Percentiles rank a stretch among this genome's conserved stretches.
These are phyloP conservation scores for Nematodospora valgi DNA, from an alignment of 805 yeast species.

Conservation along the genomic window DNA sequence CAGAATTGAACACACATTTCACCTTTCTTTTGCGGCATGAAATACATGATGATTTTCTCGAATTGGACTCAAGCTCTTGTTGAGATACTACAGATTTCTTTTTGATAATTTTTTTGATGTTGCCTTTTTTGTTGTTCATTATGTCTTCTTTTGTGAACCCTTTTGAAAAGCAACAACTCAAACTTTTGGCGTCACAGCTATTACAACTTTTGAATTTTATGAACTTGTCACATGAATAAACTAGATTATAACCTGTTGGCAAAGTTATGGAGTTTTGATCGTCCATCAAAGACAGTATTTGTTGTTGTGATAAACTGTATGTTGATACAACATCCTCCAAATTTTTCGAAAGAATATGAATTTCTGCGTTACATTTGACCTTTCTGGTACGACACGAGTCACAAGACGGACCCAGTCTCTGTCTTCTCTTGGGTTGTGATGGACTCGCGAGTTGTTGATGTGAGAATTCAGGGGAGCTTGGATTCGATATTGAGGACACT, in stretches of 20 bases:
- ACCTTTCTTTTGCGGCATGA: constrained; percentile 43
- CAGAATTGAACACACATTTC: constrained; percentile 34
- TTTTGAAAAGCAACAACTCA: constrained; percentile 54
- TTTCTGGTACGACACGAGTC: constrained; percentile 67
- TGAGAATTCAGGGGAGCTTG: constrained; percentile 3
- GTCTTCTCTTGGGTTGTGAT: constrained; percentile 40
- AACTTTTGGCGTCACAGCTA: constrained; percentile 47
- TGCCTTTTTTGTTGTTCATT: constrained; percentile 27
- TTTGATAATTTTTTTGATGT: constrained; percentile 11
- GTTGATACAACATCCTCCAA: background rate
- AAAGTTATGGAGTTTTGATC: background rate
- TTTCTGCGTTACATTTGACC: constrained; percentile 71
- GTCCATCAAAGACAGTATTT: background rate
- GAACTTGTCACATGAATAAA: constrained; percentile 26
- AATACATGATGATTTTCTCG: constrained; percentile 37
- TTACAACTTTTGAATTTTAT: constrained; percentile 54
- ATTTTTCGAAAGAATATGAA: constrained; percentile 34
- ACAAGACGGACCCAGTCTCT: constrained; percentile 72
- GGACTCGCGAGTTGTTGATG: background rate
- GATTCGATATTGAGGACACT: constrained; percentile 8
- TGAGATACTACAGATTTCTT: constrained; percentile 7
- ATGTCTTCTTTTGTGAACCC: constrained; percentile 67
- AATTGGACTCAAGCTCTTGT: background rate
- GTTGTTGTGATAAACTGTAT: background rate
- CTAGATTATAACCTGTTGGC: constrained; percentile 10